These are phyloP conservation scores for Fagopyrum tataricum DNA, from an alignment of 148 eudicot genomes.

Conservation along the genomic window DNA sequence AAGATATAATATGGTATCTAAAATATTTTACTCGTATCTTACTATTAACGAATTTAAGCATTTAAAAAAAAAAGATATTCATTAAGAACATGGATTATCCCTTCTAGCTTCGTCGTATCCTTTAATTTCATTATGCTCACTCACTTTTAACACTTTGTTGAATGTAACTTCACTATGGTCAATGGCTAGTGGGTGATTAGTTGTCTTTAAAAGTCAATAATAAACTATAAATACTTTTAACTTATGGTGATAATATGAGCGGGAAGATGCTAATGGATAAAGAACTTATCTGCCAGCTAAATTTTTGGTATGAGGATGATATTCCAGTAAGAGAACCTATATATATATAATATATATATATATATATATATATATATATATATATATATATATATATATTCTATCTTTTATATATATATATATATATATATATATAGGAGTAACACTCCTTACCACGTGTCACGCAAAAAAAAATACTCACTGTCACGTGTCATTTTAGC, in stretches of 20 bases:
- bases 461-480: too few relatives aligned
- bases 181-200: not conserved
- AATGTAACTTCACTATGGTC: not conserved
- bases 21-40: not conserved
- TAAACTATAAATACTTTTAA: not conserved
- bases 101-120: too few relatives aligned
- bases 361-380: too few relatives aligned
- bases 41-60: not conserved
- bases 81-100: not conserved
- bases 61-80: not conserved
- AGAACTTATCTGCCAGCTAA: not conserved
- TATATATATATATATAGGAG: too few relatives aligned
- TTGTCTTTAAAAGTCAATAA: not conserved
- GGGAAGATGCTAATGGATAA: not conserved
- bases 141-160: not conserved
- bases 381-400: too few relatives aligned
- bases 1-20: not conserved
- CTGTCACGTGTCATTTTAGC: too few relatives aligned
- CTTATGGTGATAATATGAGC: not conserved
- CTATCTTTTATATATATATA: too few relatives aligned
- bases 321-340: not conserved
- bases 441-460: too few relatives aligned
- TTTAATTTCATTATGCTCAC: too few relatives aligned
- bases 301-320: not conserved
- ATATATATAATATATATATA: too few relatives aligned